Conservation (phyloP, 208 protist genomes). For the Leishmania tarentolae region DNA sequence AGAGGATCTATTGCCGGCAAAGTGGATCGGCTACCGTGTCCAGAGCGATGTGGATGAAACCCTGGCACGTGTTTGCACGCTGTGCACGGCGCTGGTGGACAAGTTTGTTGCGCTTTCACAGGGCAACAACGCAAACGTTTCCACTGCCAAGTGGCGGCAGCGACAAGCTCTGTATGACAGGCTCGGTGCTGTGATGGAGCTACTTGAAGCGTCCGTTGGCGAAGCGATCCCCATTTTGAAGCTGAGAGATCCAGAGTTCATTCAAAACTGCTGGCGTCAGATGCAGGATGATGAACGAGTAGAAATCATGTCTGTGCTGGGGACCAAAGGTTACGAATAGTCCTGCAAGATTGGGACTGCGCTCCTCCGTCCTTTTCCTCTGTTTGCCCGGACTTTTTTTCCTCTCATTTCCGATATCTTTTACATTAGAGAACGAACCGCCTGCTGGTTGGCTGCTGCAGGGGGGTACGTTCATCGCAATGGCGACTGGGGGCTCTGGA, state of each 20-base stretch:
- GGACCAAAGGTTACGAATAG: conserved; percentile 34
- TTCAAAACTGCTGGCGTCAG: conserved; percentile 80
- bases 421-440: background rate
- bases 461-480: background rate
- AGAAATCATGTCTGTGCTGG: conserved; percentile 79
- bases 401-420: background rate
- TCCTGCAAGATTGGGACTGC: background rate
- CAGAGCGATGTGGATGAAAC: conserved; percentile 86
- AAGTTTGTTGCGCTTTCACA: conserved; percentile 77
- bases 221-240: conserved; percentile 85
- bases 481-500: background rate
- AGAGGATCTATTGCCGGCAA: conserved; percentile 81
- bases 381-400: background rate
- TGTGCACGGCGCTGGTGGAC: conserved; percentile 89
- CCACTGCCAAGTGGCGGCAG: conserved; percentile 88
- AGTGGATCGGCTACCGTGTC: conserved; percentile 89
- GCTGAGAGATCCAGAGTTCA: conserved; percentile 78
- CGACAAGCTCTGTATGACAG: conserved; percentile 78
- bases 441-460: background rate
- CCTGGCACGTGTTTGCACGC: conserved; percentile 84
- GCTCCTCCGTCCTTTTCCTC: background rate
- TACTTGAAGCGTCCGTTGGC: conserved; percentile 86
- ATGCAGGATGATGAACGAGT: conserved; percentile 86
- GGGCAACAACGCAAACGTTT: conserved; percentile 75
- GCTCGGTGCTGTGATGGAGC: conserved; percentile 85